Percentiles rank a stretch among this genome's conserved stretches.
phyloP scores from a whole-genome alignment of 768 basidiomycete genomes.

The Collybia sp. region DNA sequence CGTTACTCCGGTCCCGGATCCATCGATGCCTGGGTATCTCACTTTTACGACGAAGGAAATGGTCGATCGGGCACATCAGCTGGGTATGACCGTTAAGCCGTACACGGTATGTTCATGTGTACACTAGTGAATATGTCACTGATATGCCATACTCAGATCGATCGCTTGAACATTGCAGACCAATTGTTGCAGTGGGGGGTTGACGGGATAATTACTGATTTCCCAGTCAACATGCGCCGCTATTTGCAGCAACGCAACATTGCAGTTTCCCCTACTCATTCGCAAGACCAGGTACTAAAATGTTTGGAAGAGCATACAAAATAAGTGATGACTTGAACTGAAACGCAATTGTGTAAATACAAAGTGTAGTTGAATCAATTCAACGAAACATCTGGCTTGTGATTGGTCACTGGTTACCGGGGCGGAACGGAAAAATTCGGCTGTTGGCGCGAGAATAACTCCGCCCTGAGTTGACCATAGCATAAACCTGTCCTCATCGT shows the following conservation, averaged over 20 bases:
- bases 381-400: no score
- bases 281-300: constrained; percentile 52
- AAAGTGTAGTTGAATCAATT: no score
- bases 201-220: constrained; percentile 80
- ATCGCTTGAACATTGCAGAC: constrained; percentile 57
- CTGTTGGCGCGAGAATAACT: constrained; percentile 23
- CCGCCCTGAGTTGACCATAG: constrained; percentile 22
- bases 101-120: constrained; percentile 55
- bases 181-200: constrained; percentile 55
- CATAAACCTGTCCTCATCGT: constrained; percentile 14
- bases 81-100: constrained; percentile 62
- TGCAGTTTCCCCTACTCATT: constrained; percentile 49
- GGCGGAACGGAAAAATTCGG: constrained; percentile 36
- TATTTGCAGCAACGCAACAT: constrained; percentile 50
- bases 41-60: constrained; percentile 65
- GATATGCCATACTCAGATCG: constrained; percentile 36
- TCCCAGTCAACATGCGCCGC: constrained; percentile 54
- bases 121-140: background rate
- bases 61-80: constrained; percentile 60
- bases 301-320: constrained; percentile 36
- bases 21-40: constrained; percentile 36
- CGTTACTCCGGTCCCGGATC: constrained; percentile 35
- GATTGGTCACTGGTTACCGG: constrained; percentile 11
- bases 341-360: constrained; percentile 4
- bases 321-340: no score